phyloP scores from a whole-genome alignment of 148 eudicot species.

The Chenopodium suecicum region DNA sequence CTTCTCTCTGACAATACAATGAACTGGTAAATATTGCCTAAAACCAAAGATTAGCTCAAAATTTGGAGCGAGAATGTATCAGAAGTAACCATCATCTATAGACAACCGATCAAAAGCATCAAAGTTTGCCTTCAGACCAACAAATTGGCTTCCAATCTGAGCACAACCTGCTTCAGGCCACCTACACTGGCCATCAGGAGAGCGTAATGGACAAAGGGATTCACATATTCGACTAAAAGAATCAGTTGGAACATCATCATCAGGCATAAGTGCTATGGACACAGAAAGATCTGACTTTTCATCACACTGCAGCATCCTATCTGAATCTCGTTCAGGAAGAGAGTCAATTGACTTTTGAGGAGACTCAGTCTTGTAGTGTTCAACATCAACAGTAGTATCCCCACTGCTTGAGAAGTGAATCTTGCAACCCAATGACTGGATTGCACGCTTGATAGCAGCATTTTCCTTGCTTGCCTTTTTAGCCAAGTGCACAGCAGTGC shows the following conservation, averaged over 20 bases:
- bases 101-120: conserved; percentile 94
- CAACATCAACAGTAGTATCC: conserved; percentile 65
- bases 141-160: conserved; percentile 80
- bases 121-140: conserved; percentile 85
- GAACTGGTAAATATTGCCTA: conserved; percentile 24
- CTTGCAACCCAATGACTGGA: conserved; percentile 85
- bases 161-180: conserved; percentile 98
- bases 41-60: conserved; percentile 27
- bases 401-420: conserved; percentile 75
- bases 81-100: conserved; percentile 85
- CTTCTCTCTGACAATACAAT: conserved; percentile 20
- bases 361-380: conserved; percentile 44
- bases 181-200: conserved; percentile 73
- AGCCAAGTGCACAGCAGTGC: conserved; percentile 65
- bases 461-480: conserved; percentile 68
- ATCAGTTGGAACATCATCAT: conserved; percentile 47
- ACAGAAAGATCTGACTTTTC: conserved; percentile 74
- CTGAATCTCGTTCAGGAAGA: conserved; percentile 41
- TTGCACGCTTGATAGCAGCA: conserved; percentile 77
- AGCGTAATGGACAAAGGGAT: conserved; percentile 73
- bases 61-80: conserved; percentile 19
- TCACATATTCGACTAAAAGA: conserved; percentile 67
- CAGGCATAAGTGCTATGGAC: conserved; percentile 46
- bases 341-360: conserved; percentile 41
- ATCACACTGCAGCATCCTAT: conserved; percentile 30